Conservation (phyloP, 2,329 filamentous ascomycete genomes). For the Alternaria consortialis region DNA sequence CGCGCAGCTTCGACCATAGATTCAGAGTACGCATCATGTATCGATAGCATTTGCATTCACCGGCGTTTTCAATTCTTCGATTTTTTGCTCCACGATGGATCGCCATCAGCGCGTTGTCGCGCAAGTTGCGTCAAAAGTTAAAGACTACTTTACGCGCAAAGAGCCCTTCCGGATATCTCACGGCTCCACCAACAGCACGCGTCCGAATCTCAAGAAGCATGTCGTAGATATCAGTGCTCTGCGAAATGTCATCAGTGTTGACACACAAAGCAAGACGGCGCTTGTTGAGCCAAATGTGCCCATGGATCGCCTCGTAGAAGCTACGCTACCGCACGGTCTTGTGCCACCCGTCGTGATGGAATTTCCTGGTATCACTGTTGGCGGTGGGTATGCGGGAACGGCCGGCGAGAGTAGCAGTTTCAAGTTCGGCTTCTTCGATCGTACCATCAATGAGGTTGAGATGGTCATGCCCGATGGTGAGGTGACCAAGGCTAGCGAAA, state of each 20-base stretch:
- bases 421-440: slow-evolving; percentile 72
- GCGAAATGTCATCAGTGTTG: slow-evolving; percentile 68
- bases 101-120: slow-evolving; percentile 56
- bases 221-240: slow-evolving; percentile 73
- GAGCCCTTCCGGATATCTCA: slow-evolving; percentile 78
- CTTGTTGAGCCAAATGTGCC: slow-evolving; percentile 76
- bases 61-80: slow-evolving; percentile 13
- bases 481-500: slow-evolving; percentile 63
- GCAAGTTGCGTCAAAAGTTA: slow-evolving; percentile 57
- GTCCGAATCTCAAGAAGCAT: slow-evolving; percentile 56
- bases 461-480: slow-evolving; percentile 71
- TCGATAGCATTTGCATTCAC: slow-evolving; percentile 29
- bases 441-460: slow-evolving; percentile 68
- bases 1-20: background rate
- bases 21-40: slow-evolving; percentile 22
- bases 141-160: slow-evolving; percentile 60
- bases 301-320: slow-evolving; percentile 70
- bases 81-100: slow-evolving; percentile 39
- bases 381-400: slow-evolving; percentile 73
- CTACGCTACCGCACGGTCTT: slow-evolving; percentile 64
- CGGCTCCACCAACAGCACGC: slow-evolving; percentile 79
- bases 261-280: slow-evolving; percentile 63
- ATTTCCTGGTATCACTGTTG: slow-evolving; percentile 76
- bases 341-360: slow-evolving; percentile 75
- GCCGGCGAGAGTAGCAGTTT: slow-evolving; percentile 75